Percentiles rank a stretch among this genome's conserved stretches.
Evolutionary conservation across 2,329 filamentous ascomycete genomes (phyloP).

Genomic region (Penicillium sp.): DNA sequence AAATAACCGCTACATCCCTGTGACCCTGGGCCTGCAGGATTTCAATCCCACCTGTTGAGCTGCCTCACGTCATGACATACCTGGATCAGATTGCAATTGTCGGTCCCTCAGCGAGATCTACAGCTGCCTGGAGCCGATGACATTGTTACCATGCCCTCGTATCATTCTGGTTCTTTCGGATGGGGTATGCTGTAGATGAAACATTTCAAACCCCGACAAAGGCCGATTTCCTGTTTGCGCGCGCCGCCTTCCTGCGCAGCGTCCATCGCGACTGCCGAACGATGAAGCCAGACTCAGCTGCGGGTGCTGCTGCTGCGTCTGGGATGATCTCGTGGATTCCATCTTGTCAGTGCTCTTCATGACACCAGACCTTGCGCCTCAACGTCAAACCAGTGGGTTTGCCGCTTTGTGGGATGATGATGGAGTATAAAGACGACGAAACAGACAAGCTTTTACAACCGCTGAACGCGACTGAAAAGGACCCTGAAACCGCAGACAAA

Average conservation of each 20-base stretch:
- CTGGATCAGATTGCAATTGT: constrained; percentile 19
- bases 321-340: constrained; percentile 3
- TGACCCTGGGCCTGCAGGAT: constrained; percentile 2
- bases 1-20: background rate
- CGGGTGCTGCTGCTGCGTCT: constrained; percentile 1
- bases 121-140: constrained; percentile 11
- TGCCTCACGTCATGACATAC: constrained; percentile 22
- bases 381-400: constrained; percentile 3
- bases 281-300: constrained; percentile 7
- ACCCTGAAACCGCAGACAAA: constrained; percentile 6
- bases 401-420: constrained; percentile 10
- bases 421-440: constrained; percentile 10
- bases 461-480: constrained; percentile 2
- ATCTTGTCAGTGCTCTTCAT: constrained; percentile 10
- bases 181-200: background rate
- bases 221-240: background rate
- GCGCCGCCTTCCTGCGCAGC: constrained; percentile 1
- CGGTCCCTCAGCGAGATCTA: constrained; percentile 8
- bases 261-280: constrained; percentile 16
- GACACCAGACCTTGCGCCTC: constrained; percentile 1
- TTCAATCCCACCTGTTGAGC: constrained; percentile 20
- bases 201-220: background rate
- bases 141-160: background rate
- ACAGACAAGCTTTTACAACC: constrained; percentile 1
- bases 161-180: background rate